Evolutionary conservation across 2,329 filamentous ascomycete species (phyloP), one percentile per base, ranked within the genome.

Genomic region (Cadophora sp.): DNA sequence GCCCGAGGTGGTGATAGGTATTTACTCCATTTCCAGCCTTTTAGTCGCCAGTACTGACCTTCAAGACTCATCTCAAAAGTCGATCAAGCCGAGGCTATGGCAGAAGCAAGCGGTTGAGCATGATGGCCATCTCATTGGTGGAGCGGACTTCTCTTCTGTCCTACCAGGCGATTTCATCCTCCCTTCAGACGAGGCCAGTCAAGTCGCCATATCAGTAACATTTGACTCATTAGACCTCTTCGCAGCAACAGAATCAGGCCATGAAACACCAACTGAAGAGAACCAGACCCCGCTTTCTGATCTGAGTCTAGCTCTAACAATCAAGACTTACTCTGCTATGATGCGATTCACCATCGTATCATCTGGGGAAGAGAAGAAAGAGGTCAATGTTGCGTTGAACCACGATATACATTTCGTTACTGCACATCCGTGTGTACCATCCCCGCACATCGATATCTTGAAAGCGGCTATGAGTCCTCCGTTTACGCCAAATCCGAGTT

Each of bases 331-430:
- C 48, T 76, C 76, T 13, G 74, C 75, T 8, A 73, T 74, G 68
- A 73, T 78, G 71, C 67, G 70, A 14, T 78, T 78, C 59, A 53
- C 64, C 13, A 43, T 76, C 5, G 60, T 69, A 9, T 30, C 65
- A 7, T 68, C 69, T 13, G 71, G 66, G 4, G 71, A 73, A 14
- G 66, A 69, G 1, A 70, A 68, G 33, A 75, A 65, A 61, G 73
- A 75, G 48, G 47, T 75, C 8, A 73, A 74, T 59, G 59, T 77
- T n/a, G 66, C 81, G 0, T 76, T 91, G 11, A 77, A 79, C 6
- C 85, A 87, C 70, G 88, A 91, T 66, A 82, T 90, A 24, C 85
- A 84, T 71, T 91, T 91, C 74, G 85, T 90, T 20, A 90, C 89
- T 0, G 87, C 87, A 0, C 87, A 90, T 71, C 89, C 89, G 0